phyloP scores from a whole-genome alignment of 1,284 basidiomycete genomes.

The Malassezia dermatis region DNA sequence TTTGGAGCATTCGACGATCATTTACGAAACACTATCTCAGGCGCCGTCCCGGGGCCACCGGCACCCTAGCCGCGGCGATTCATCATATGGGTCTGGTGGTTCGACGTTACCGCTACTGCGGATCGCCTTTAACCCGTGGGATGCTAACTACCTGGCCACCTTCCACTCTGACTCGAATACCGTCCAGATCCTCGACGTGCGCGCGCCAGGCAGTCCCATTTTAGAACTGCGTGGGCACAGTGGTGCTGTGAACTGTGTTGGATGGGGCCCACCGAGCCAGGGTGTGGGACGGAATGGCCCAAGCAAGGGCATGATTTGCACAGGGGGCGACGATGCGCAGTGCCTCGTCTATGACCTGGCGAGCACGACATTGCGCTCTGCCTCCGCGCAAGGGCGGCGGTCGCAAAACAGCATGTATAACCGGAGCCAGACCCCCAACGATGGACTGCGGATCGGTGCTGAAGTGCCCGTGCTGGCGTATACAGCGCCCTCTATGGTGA shows the following conservation, averaged over 20 bases:
- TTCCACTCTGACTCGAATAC: constrained; percentile 44
- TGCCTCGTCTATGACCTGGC: constrained; percentile 46
- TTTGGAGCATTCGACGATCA: constrained; percentile 93
- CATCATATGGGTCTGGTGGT: not conserved
- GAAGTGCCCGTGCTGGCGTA: constrained; percentile 43
- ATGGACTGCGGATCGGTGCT: constrained; percentile 30
- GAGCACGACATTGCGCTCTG: constrained; percentile 37
- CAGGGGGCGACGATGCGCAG: constrained; percentile 43
- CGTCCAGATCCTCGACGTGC: constrained; percentile 46
- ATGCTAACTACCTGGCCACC: constrained; percentile 47
- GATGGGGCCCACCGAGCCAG: constrained; percentile 43
- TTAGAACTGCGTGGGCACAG: constrained; percentile 44
- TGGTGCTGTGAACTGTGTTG: constrained; percentile 40
- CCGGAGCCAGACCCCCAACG: constrained; percentile 22
- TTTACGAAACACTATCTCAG: constrained; percentile 61
- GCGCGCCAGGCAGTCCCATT: constrained; percentile 44
- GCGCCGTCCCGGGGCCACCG: constrained; percentile 14
- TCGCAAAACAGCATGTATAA: constrained; percentile 28
- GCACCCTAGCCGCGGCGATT: not conserved
- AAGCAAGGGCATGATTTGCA: constrained; percentile 47
- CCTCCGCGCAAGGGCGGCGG: constrained; percentile 41
- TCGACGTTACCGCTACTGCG: constrained; percentile 34
- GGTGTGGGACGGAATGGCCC: constrained; percentile 28
- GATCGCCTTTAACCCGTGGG: constrained; percentile 48
- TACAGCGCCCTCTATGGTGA: constrained; percentile 42